Conservation (phyloP, 2,329 filamentous ascomycete genomes). For the Teratosphaeria nubilosa region DNA sequence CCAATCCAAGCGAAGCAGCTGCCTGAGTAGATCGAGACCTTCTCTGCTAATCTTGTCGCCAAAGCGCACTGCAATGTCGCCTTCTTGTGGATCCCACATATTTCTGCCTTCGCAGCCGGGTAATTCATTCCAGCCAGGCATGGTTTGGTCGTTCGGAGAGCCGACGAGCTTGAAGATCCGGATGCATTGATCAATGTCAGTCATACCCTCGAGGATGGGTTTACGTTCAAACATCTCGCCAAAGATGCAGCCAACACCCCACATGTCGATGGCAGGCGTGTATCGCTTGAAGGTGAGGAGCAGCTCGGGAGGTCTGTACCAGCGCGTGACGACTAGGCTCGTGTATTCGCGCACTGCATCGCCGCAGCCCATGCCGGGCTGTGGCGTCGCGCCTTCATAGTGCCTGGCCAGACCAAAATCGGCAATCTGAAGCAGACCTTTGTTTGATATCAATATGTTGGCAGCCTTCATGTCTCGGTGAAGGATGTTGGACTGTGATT, state of each 20-base stretch:
- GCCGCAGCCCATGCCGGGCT: slow-evolving; percentile 67
- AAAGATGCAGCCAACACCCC: slow-evolving; percentile 98
- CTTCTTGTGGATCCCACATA: slow-evolving; percentile 47
- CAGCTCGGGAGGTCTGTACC: slow-evolving; percentile 93
- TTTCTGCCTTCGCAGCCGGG: slow-evolving; percentile 71
- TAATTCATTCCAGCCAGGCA: slow-evolving; percentile 81
- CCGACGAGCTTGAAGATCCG: slow-evolving; percentile 92
- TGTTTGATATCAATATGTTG: slow-evolving; percentile 92
- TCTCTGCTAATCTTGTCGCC: slow-evolving; percentile 38
- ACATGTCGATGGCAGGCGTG: slow-evolving; percentile 96
- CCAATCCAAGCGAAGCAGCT: slow-evolving; percentile 85
- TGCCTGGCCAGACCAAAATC: slow-evolving; percentile 93
- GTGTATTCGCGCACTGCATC: slow-evolving; percentile 87
- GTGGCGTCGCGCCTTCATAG: slow-evolving; percentile 76
- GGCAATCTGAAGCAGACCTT: slow-evolving; percentile 86
- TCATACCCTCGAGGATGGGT: slow-evolving; percentile 83
- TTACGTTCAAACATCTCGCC: slow-evolving; percentile 94
- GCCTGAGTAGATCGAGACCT: slow-evolving; percentile 68
- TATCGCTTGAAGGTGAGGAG: slow-evolving; percentile 80
- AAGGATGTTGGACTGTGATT: slow-evolving; percentile 54
- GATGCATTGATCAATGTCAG: slow-evolving; percentile 79
- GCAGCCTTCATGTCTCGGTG: slow-evolving; percentile 99
- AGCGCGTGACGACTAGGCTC: slow-evolving; percentile 88
- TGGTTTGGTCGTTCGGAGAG: slow-evolving; percentile 75
- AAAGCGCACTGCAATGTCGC: slow-evolving; percentile 65